Base-by-base conservation (phyloP, 2,329 filamentous ascomycete species). In the Capronia epimyces region DNA sequence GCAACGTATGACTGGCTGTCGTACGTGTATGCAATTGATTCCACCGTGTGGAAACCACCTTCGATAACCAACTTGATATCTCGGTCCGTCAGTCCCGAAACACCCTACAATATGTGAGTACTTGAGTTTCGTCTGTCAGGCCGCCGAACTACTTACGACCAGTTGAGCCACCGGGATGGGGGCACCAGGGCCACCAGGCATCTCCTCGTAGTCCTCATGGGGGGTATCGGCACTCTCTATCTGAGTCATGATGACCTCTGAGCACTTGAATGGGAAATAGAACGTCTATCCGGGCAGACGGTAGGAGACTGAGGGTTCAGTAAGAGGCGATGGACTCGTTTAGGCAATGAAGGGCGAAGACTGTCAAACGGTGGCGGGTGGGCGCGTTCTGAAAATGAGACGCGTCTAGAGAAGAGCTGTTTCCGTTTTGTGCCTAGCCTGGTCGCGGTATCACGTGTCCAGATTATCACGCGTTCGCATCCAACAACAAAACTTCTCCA, bases 61-160 rank as follows among this genome's bases (percentile, higher is more conserved):
- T 97, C 91, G 15, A 94, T 76, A 18, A 98, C 82, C 32, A 96
- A 76, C 66, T 96, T 93, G 62, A 97, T 94, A 66, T 98, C 93
- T 64, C 94, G 83, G 62, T 90, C 90, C n/a, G 90, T 95, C 60
- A 97, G 73, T 12, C 91, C 91, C 40, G 86, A 83, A 55, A 95
- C 75, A 24, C 91, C 91, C 89, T 95, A 56, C n/a, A 8, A 45
- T 44, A 27, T 58, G n/a, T 52, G 32, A 52, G 39, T 21, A 18
- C 16, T 55, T 18, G 12, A 13, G 13, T 29, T 18, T 46, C 20
- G 18, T 40, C 6, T 12, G 22, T 39, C 12, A 24, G 13, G 12
- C 12, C 29, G 12, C 29, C 12, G 7, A 32, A n/a, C 25, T 50
- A 60, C 77, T 59, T 76, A 94, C 91, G 79, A 97, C 91, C 2